These are phyloP conservation scores for Basidiobolus meristosporus DNA, from an alignment of 371 early-diverging fungal genomes.

Conservation along the genomic window DNA sequence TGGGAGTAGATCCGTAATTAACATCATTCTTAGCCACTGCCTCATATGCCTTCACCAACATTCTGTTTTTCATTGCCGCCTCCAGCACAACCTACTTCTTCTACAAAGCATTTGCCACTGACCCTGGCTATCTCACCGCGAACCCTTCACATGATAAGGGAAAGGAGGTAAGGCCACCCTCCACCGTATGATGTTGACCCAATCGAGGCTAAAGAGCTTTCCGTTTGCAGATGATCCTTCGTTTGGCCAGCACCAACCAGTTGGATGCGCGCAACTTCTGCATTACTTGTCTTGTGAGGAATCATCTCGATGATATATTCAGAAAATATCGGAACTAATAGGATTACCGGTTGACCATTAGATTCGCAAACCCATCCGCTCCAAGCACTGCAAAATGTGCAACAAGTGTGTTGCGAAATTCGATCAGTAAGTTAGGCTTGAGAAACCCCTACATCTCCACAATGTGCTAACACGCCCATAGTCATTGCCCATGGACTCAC, in stretches of 20 bases:
- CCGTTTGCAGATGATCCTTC: conserved; percentile 16
- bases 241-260: conserved; percentile 40
- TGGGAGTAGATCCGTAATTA: neutral
- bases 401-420: conserved; percentile 94
- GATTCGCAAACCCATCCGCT: conserved; percentile 74
- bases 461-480: conserved; percentile 2
- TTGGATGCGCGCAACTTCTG: conserved; percentile 71
- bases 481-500: conserved; percentile 95
- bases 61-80: conserved; percentile 34
- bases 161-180: conserved; percentile 7
- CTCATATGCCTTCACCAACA: conserved; percentile 28
- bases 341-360: no score
- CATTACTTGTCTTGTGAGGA: conserved; percentile 40
- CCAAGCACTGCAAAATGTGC: conserved; percentile 95
- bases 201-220: neutral
- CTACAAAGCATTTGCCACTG: conserved; percentile 41
- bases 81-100: conserved; percentile 39
- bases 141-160: conserved; percentile 18
- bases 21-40: conserved; percentile 25
- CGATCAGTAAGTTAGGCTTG: conserved; percentile 59
- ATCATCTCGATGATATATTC: neutral
- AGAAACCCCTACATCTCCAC: neutral
- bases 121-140: conserved; percentile 68
- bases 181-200: neutral
- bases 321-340: no score